Conservation (phyloP, 352 stramenopile genomes). For the Pythium coloratum region DNA sequence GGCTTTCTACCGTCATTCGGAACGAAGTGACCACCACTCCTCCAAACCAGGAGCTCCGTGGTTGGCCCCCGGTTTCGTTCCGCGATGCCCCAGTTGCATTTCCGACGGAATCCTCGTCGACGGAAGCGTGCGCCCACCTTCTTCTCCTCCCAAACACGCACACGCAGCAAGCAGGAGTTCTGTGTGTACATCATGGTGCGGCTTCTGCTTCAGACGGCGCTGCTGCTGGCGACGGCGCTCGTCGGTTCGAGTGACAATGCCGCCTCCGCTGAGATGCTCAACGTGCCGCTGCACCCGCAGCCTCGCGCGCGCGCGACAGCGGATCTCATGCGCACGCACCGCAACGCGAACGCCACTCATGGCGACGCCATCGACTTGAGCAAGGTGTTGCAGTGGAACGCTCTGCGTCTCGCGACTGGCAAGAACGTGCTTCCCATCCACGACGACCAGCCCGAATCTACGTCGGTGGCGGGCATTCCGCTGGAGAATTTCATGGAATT, state of each 20-base stretch:
- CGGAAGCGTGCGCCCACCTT: background rate
- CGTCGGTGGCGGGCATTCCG: slow-evolving; percentile 43
- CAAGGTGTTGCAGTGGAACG: slow-evolving; percentile 26
- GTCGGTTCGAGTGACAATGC: background rate
- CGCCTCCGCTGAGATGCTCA: slow-evolving; percentile 28
- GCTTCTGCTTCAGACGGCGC: background rate
- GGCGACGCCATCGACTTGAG: slow-evolving; percentile 8
- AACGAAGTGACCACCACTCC: slow-evolving; percentile 1
- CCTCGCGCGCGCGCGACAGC: slow-evolving; percentile 27
- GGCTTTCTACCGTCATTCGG: background rate
- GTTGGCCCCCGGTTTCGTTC: background rate
- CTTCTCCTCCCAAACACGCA: background rate
- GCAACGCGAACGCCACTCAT: background rate
- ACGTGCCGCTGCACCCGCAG: slow-evolving; percentile 40
- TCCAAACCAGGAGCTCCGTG: background rate
- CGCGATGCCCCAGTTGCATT: slow-evolving; percentile 1
- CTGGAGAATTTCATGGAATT: slow-evolving; percentile 86
- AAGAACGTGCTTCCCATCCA: slow-evolving; percentile 15
- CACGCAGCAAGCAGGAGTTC: background rate
- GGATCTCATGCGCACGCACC: slow-evolving; percentile 43
- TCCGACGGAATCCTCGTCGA: background rate
- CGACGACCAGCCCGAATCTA: slow-evolving; percentile 25
- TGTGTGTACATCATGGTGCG: background rate
- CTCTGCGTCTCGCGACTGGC: slow-evolving; percentile 12
- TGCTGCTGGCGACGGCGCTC: slow-evolving; percentile 18